These are phyloP conservation scores for Saccharomycopsis olivae DNA, from an alignment of 805 yeast species.

Conservation along the genomic window DNA sequence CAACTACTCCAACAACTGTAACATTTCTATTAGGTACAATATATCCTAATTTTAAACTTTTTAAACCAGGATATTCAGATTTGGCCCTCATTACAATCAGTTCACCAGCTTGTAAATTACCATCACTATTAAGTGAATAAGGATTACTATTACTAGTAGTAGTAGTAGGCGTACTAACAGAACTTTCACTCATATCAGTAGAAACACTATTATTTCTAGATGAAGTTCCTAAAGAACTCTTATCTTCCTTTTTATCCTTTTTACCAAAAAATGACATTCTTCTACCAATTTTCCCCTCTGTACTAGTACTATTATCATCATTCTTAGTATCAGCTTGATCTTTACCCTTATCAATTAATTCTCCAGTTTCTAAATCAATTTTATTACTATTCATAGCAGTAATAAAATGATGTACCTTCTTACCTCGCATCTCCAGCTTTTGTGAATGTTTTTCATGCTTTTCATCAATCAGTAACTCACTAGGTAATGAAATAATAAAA, in stretches of 20 bases:
- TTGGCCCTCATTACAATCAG: conserved; percentile 2
- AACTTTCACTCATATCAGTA: background rate
- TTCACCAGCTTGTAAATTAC: conserved; percentile 8
- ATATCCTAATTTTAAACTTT: conserved; percentile 23
- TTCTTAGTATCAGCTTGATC: conserved; percentile 7
- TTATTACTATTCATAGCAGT: conserved; percentile 6
- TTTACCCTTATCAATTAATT: background rate
- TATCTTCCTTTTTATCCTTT: conserved; percentile 9
- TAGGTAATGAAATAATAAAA: conserved; percentile 40
- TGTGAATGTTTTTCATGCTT: conserved; percentile 21
- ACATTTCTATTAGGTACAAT: conserved; percentile 32
- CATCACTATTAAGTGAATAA: conserved; percentile 14
- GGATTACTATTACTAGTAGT: conserved; percentile 3
- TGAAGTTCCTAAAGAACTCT: conserved; percentile 3
- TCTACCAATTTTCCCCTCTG: conserved; percentile 18
- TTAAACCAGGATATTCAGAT: conserved; percentile 25
- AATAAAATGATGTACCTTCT: conserved; percentile 30
- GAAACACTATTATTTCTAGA: background rate
- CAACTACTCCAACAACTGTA: conserved; percentile 35
- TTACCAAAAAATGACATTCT: conserved; percentile 24
- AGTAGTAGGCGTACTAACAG: background rate
- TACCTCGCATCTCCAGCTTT: conserved; percentile 31
- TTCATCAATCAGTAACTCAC: conserved; percentile 18
- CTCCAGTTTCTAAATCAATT: conserved; percentile 1
- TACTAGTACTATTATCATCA: conserved; percentile 8